phyloP scores from a whole-genome alignment of 352 stramenopile species.

The Aphanomyces astaci region DNA sequence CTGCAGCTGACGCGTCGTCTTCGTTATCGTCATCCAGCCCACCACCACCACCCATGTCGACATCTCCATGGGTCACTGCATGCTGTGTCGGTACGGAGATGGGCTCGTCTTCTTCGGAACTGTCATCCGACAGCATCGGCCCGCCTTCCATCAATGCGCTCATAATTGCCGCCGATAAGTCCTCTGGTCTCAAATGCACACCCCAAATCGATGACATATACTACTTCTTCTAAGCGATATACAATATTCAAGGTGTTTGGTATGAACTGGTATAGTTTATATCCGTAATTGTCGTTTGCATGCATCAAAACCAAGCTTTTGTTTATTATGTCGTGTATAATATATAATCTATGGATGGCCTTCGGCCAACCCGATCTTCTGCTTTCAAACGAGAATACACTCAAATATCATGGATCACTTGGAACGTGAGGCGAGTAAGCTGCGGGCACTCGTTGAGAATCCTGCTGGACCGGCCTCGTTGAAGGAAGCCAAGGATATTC shows the following conservation, averaged over 20 bases:
- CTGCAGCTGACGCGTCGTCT: conserved; percentile 51
- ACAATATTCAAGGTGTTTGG: not conserved
- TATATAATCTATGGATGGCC: not conserved
- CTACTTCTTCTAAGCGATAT: not conserved
- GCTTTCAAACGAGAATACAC: not conserved
- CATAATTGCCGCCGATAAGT: not conserved
- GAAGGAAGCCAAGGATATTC: conserved; percentile 14
- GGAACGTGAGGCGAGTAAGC: conserved; percentile 25
- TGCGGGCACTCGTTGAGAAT: conserved; percentile 17
- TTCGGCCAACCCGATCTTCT: conserved; percentile 8
- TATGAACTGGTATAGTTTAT: no score
- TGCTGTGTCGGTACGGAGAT: conserved; percentile 58
- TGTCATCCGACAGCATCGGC: conserved; percentile 42
- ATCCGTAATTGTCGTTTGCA: not conserved
- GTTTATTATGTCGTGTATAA: not conserved
- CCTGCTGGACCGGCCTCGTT: not conserved
- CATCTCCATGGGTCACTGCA: not conserved
- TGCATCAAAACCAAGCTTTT: not conserved
- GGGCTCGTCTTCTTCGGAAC: conserved; percentile 80
- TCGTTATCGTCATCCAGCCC: conserved; percentile 80
- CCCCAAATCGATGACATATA: not conserved
- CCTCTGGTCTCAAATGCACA: conserved; percentile 1
- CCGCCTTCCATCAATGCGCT: conserved; percentile 7
- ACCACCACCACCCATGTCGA: conserved; percentile 37
- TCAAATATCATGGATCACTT: conserved; percentile 14